Conservation (phyloP, 2,329 filamentous ascomycete species). For the Pseudopithomyces maydicus region DNA sequence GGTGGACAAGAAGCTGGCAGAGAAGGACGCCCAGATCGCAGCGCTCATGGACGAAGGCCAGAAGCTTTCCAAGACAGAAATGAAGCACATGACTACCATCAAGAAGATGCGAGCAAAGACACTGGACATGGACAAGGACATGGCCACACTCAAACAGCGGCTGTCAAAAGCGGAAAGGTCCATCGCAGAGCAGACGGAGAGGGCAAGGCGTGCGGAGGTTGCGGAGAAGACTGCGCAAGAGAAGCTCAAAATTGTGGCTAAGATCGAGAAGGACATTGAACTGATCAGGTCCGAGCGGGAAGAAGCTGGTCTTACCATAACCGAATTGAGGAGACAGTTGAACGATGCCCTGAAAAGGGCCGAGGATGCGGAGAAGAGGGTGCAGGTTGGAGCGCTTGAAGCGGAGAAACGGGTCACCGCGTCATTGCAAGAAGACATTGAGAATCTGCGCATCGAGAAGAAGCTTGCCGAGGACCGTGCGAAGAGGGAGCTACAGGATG, state of each 20-base stretch:
- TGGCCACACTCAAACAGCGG: slow-evolving; percentile 61
- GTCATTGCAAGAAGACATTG: slow-evolving; percentile 68
- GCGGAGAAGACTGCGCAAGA: slow-evolving; percentile 62
- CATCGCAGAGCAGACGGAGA: slow-evolving; percentile 64
- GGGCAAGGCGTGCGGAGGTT: slow-evolving; percentile 65
- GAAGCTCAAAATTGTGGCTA: slow-evolving; percentile 57
- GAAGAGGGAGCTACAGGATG: slow-evolving; percentile 70
- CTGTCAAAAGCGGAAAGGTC: slow-evolving; percentile 69
- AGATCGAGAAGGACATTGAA: slow-evolving; percentile 63
- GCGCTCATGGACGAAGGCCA: slow-evolving; percentile 91
- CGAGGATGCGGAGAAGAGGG: slow-evolving; percentile 69
- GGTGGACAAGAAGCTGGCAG: slow-evolving; percentile 77
- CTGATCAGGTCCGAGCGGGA: slow-evolving; percentile 66
- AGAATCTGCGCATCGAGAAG: slow-evolving; percentile 73
- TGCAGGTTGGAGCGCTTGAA: slow-evolving; percentile 70
- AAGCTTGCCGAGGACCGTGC: slow-evolving; percentile 73
- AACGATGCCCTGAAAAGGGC: slow-evolving; percentile 69
- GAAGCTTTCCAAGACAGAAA: slow-evolving; percentile 81
- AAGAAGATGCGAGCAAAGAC: slow-evolving; percentile 72
- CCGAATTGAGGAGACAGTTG: slow-evolving; percentile 71
- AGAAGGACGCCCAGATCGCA: slow-evolving; percentile 90
- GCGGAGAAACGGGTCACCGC: slow-evolving; percentile 63
- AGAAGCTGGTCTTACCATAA: slow-evolving; percentile 67
- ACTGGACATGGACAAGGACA: slow-evolving; percentile 57
- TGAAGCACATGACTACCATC: slow-evolving; percentile 81